Evolutionary conservation across 352 stramenopile species (phyloP).

Genomic region (Pythium apleroticum): DNA sequence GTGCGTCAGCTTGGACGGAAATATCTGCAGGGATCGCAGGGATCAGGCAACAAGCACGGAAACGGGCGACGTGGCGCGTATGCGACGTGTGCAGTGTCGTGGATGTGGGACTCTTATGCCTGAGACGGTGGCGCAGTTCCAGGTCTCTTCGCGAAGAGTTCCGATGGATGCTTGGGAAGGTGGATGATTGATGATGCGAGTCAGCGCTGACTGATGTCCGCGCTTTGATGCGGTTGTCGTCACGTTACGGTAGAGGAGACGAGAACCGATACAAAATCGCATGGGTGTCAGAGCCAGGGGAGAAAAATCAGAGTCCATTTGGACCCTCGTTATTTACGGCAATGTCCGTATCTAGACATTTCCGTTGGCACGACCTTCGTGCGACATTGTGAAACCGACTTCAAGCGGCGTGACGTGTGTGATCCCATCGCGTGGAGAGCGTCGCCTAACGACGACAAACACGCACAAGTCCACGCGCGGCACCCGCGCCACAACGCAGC

Average conservation of each 20-base stretch:
- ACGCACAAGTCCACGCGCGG: neutral
- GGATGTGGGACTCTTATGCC: neutral
- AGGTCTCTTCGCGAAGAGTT: neutral
- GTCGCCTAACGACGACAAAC: neutral
- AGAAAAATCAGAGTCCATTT: neutral
- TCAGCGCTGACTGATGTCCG: neutral
- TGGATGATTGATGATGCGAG: neutral
- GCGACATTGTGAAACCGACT: constrained; percentile 6
- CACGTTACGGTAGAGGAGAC: neutral
- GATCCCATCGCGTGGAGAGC: neutral
- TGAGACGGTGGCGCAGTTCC: neutral
- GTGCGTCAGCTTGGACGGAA: neutral
- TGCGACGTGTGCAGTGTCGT: neutral
- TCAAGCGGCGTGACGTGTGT: neutral
- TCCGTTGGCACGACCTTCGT: constrained; percentile 18
- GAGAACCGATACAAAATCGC: neutral
- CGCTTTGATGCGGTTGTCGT: neutral
- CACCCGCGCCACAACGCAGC: neutral
- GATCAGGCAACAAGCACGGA: neutral
- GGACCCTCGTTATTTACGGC: neutral
- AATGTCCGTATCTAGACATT: constrained; percentile 2
- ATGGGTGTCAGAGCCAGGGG: neutral
- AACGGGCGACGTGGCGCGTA: neutral
- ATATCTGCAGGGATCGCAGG: neutral
- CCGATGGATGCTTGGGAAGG: neutral